A percentile compares a stretch with the other conserved stretches of the same genome.
Evolutionary conservation across 805 yeast genomes (phyloP).

Genomic region (Suhomyces sp.): DNA sequence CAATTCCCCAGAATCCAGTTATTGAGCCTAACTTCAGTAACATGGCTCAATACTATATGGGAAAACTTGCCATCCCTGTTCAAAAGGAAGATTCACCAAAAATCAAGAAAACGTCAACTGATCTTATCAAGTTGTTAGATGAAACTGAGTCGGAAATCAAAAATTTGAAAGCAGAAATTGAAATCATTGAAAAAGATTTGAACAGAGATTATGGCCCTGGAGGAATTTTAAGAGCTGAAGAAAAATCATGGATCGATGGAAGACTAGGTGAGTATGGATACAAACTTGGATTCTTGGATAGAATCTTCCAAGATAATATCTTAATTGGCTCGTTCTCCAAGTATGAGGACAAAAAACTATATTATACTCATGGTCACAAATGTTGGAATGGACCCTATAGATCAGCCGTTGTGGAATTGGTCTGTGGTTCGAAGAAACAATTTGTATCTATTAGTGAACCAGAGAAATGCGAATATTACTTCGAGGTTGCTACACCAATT

Average conservation of each 20-base stretch:
- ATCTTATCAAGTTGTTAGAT: conserved; percentile 8
- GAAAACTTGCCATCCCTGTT: neutral
- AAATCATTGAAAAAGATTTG: conserved; percentile 22
- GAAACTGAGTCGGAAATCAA: conserved; percentile 18
- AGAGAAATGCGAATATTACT: conserved; percentile 77
- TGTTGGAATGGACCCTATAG: conserved; percentile 97
- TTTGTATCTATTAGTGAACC: conserved; percentile 78
- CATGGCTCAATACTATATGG: conserved; percentile 25
- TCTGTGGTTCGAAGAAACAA: conserved; percentile 62
- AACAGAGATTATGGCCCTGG: conserved; percentile 52
- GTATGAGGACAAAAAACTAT: conserved; percentile 29
- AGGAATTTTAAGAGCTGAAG: conserved; percentile 62
- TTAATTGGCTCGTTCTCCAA: conserved; percentile 49
- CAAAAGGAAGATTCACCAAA: neutral
- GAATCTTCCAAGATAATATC: conserved; percentile 54
- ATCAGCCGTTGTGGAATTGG: conserved; percentile 59
- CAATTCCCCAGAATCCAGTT: neutral
- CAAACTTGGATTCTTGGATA: conserved; percentile 56
- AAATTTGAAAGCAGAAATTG: conserved; percentile 12
- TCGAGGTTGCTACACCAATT: conserved; percentile 48
- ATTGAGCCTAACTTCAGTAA: conserved; percentile 21
- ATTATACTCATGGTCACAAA: conserved; percentile 62
- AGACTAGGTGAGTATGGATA: conserved; percentile 72
- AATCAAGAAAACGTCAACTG: neutral
- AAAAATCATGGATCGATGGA: conserved; percentile 46